phyloP scores from a whole-genome alignment of 2,329 filamentous ascomycete species.

The Talaromyces verruculosus region DNA sequence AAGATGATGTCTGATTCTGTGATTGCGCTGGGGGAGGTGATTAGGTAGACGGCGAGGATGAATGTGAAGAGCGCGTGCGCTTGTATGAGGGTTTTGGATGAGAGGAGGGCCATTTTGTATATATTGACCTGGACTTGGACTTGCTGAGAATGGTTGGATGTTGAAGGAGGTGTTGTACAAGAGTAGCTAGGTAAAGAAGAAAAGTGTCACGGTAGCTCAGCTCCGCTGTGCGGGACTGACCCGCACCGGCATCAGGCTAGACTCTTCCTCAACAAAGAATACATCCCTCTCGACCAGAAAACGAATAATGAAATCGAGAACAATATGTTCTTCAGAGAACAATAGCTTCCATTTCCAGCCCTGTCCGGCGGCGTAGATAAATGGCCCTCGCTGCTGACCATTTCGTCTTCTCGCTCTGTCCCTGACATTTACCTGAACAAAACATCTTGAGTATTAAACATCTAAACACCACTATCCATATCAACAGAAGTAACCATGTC shows the following conservation, averaged over 20 bases:
- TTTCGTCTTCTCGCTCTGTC: neutral
- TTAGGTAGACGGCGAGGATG: conserved; percentile 78
- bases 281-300: neutral
- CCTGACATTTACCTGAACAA: neutral
- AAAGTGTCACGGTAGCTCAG: neutral
- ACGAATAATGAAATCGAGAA: neutral
- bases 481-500: conserved; percentile 25
- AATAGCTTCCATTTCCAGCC: conserved; percentile 12
- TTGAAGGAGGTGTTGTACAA: neutral
- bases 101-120: conserved; percentile 73
- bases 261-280: neutral
- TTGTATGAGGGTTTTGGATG: conserved; percentile 76
- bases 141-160: too few species aligned
- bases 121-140: too few species aligned
- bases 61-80: conserved; percentile 81
- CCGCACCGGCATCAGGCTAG: neutral
- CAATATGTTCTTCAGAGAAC: conserved; percentile 10
- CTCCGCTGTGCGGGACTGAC: conserved; percentile 5
- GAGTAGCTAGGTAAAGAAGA: too few species aligned
- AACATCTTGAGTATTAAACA: neutral
- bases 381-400: neutral
- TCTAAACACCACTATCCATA: neutral
- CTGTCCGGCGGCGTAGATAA: neutral
- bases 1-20: conserved; percentile 78
- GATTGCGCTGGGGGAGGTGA: conserved; percentile 69